phyloP scores from a whole-genome alignment of 2,329 filamentous ascomycete genomes.

The Clonostachys rhizophaga region DNA sequence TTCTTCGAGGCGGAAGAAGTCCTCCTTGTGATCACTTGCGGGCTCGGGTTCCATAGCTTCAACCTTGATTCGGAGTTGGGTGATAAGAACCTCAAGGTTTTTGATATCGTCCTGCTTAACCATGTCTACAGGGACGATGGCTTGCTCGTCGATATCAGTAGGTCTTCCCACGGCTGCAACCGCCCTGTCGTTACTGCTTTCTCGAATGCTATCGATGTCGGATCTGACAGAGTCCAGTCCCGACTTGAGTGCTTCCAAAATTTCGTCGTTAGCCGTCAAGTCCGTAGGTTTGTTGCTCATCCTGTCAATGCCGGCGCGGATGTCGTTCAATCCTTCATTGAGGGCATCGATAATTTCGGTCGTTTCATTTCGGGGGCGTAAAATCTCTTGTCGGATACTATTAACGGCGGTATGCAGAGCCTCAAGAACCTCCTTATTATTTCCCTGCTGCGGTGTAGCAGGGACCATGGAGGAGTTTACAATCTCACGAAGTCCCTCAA shows the following conservation, averaged over 20 bases:
- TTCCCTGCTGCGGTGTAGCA: slow-evolving; percentile 36
- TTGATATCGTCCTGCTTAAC: slow-evolving; percentile 73
- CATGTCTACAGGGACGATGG: slow-evolving; percentile 36
- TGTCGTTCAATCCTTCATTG: slow-evolving; percentile 77
- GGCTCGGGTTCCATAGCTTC: slow-evolving; percentile 43
- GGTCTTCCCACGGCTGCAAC: slow-evolving; percentile 29
- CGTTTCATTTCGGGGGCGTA: slow-evolving; percentile 62
- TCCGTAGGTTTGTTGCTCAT: slow-evolving; percentile 76
- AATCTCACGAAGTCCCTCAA: slow-evolving; percentile 75
- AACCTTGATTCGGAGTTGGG: slow-evolving; percentile 78
- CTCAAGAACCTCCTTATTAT: slow-evolving; percentile 64
- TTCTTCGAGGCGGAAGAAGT: slow-evolving; percentile 50
- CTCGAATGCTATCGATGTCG: slow-evolving; percentile 77
- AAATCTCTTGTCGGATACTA: slow-evolving; percentile 70
- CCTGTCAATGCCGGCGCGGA: slow-evolving; percentile 73
- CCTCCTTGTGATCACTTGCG: slow-evolving; percentile 15
- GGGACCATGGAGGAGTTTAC: slow-evolving; percentile 67
- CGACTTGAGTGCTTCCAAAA: slow-evolving; percentile 67
- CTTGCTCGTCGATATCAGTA: slow-evolving; percentile 13
- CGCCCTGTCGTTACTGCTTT: slow-evolving; percentile 41
- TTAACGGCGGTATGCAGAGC: slow-evolving; percentile 70
- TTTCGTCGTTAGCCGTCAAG: slow-evolving; percentile 81
- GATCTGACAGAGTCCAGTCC: slow-evolving; percentile 70
- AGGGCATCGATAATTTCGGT: slow-evolving; percentile 86
- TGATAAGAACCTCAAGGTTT: slow-evolving; percentile 78